These are phyloP conservation scores for Psilocybe tampanensis DNA, from an alignment of 768 basidiomycete species.

Conservation along the genomic window DNA sequence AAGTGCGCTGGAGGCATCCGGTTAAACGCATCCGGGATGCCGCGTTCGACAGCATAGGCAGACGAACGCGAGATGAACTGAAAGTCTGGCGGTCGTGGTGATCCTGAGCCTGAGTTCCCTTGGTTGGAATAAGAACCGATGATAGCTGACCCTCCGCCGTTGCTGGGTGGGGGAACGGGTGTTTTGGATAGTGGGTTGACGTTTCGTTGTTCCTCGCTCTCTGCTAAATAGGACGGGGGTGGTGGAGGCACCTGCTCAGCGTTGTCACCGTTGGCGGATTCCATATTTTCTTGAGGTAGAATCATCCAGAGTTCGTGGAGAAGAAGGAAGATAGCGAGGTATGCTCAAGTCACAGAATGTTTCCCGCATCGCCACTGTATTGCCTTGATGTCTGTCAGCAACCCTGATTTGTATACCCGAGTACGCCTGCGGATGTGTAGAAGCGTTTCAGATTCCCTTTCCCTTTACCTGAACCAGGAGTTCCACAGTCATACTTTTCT, in stretches of 20 bases:
- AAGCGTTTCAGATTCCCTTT: too few species aligned
- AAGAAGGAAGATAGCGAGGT: not conserved
- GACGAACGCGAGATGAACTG: not conserved
- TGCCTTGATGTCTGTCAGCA: not conserved
- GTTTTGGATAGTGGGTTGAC: not conserved
- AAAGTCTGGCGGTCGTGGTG: not conserved
- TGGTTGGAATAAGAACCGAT: not conserved
- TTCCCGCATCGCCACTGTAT: not conserved
- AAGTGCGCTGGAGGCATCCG: conserved; percentile 18
- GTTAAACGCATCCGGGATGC: conserved; percentile 15
- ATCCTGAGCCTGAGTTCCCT: not conserved
- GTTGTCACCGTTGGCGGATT: not conserved
- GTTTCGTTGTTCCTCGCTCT: not conserved
- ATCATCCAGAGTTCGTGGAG: not conserved
- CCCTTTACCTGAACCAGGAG: too few species aligned
- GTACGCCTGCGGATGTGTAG: not conserved
- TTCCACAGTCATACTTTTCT: too few species aligned
- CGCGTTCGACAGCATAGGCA: not conserved
- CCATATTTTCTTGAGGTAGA: not conserved
- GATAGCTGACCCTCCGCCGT: not conserved
- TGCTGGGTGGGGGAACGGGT: not conserved
- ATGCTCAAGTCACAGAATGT: not conserved
- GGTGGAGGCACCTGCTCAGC: not conserved
- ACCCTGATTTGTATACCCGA: not conserved
- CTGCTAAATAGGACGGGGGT: not conserved